A percentile compares a stretch with the other conserved stretches of the same genome.
Conservation (phyloP, 2,329 filamentous ascomycete genomes). For the Fusarium ambrosium region DNA sequence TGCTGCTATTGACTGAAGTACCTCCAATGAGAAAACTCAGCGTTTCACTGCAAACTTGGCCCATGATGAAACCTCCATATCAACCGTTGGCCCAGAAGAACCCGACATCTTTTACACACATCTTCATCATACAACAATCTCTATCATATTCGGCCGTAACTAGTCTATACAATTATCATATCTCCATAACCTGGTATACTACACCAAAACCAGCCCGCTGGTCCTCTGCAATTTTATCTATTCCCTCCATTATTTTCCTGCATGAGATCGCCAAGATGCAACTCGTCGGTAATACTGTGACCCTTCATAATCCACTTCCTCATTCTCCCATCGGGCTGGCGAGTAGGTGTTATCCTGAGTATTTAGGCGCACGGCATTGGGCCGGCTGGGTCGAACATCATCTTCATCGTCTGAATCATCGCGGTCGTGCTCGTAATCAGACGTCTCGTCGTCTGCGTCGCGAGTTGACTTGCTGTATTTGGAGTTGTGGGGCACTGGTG, state of each 20-base stretch:
- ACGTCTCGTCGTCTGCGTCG: not conserved
- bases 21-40: too few relatives aligned
- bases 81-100: too few relatives aligned
- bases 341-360: not conserved
- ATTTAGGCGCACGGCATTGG: not conserved
- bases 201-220: not conserved
- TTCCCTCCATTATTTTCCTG: not conserved
- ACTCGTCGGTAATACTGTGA: not conserved
- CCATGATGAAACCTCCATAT: too few relatives aligned
- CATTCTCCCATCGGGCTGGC: not conserved
- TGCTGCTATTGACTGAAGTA: too few relatives aligned
- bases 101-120: too few relatives aligned
- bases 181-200: not conserved
- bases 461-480: not conserved
- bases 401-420: not conserved
- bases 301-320: not conserved
- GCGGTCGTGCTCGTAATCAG: not conserved
- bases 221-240: not conserved
- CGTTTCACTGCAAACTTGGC: too few relatives aligned
- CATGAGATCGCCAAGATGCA: not conserved
- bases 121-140: not conserved
- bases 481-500: not conserved
- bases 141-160: not conserved
- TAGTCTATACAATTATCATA: not conserved
- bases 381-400: not conserved